phyloP scores from a whole-genome alignment of 2,329 filamentous ascomycete genomes.

The Orbilia javanica region DNA sequence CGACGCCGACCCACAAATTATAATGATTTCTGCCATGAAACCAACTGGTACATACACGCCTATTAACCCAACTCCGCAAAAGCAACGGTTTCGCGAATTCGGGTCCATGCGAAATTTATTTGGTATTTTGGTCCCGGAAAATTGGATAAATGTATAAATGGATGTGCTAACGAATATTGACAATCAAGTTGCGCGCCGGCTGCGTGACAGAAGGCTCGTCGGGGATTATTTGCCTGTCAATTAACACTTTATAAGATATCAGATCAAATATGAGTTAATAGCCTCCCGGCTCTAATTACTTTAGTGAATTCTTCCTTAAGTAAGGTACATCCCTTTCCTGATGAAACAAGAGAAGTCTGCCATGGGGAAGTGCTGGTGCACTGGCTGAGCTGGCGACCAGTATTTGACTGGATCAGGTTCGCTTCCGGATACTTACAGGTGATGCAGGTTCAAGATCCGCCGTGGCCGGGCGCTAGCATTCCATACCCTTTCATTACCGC shows the following conservation, averaged over 20 bases:
- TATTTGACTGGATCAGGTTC: not conserved
- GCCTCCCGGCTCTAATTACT: not conserved
- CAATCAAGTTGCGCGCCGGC: too few relatives aligned
- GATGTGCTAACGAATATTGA: too few relatives aligned
- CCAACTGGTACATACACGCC: too few relatives aligned
- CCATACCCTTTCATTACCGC: slow-evolving; percentile 19
- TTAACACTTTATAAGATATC: not conserved
- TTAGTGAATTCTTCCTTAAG: too few relatives aligned
- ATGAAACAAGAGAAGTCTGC: not conserved
- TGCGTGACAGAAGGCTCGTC: not conserved
- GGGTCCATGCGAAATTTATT: too few relatives aligned
- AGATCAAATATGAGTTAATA: not conserved
- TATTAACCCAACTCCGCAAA: too few relatives aligned
- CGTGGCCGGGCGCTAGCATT: slow-evolving; percentile 12
- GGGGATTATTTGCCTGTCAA: slow-evolving; percentile 1
- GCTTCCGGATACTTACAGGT: slow-evolving; percentile 2
- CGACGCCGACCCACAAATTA: too few relatives aligned
- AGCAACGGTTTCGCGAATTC: too few relatives aligned
- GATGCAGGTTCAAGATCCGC: slow-evolving; percentile 4
- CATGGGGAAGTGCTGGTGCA: not conserved
- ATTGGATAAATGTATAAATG: too few relatives aligned
- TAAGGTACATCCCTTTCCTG: not conserved
- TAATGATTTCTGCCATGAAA: too few relatives aligned
- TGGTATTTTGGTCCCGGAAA: too few relatives aligned
- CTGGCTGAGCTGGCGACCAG: not conserved